Evolutionary conservation across 441 rosid species (phyloP).

Genomic region (Gossypium laxum): DNA sequence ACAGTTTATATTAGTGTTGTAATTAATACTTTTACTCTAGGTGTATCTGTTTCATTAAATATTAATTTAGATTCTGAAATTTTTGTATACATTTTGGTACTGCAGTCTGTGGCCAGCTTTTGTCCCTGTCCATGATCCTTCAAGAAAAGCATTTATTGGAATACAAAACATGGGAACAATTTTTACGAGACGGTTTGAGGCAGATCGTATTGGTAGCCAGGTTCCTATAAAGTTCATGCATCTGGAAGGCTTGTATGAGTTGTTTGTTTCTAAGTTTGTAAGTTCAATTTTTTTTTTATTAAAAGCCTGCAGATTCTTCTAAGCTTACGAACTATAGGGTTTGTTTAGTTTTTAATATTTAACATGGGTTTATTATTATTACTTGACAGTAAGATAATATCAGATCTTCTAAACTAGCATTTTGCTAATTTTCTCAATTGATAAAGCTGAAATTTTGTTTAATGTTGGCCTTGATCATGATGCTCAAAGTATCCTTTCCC

Average conservation of each 20-base stretch:
- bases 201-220: constrained; percentile 86
- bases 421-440: background rate
- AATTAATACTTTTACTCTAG: background rate
- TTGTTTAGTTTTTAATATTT: background rate
- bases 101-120: constrained; percentile 93
- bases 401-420: background rate
- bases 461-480: background rate
- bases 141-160: constrained; percentile 82
- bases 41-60: constrained; percentile 9
- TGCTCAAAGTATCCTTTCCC: background rate
- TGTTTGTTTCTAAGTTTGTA: constrained; percentile 94
- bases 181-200: constrained; percentile 88
- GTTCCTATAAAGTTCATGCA: constrained; percentile 96
- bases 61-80: constrained; percentile 7
- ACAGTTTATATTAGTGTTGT: constrained; percentile 6
- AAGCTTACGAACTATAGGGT: background rate
- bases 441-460: background rate
- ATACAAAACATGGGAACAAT: constrained; percentile 90
- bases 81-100: constrained; percentile 15
- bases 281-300: constrained; percentile 28
- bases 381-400: constrained; percentile 1
- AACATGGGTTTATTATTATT: background rate
- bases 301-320: background rate
- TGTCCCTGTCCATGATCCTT: constrained; percentile 97
- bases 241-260: constrained; percentile 85